Evolutionary conservation across 805 yeast genomes (phyloP), one percentile per base, ranked within the genome.

Genomic region (Hermanozyma aechmeae): DNA sequence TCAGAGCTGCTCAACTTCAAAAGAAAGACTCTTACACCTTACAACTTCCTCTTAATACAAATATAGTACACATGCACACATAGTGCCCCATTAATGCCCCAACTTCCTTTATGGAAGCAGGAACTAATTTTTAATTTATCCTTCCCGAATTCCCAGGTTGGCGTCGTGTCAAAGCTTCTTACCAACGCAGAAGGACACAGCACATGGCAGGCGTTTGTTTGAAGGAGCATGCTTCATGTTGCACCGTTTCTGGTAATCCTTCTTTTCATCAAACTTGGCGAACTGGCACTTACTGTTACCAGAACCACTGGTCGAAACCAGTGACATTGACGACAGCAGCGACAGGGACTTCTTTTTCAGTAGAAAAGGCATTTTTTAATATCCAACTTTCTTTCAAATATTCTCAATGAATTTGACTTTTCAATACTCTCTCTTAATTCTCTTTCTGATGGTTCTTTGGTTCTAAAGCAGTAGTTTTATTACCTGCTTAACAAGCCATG

Each of bases 221-320:
- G 39, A 20, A 8, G 37, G 35, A n/a, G n/a, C n/a, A 21, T 45
- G 39, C 40, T 51, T 58, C 36, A 48, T 25, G 26, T 53, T 49
- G 43, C 67, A 62, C 31, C 69, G 48, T 33, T 54, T 55, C n/a
- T 43, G 53, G 40, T 62, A 62, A 37, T 62, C 69, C 41, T 61
- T 61, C 51, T 62, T 62, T 37, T 62, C 69, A 37, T 62, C 69
- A 42, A 62, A 62, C 36, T 57, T 53, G 25, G 51, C 44, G 37
- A 57, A 58, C 13, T 47, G 20, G n/a, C n/a, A n/a, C n/a, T 23
- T 26, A 7, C 23, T 22, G 25, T 32, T 30, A 23, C 13, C 24
- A 22, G 24, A 6, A 7, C 24, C 24, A 7, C n/a, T 6, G 18
- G 34, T 26, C 8, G 34, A 30, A 14, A 16, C 29, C 11, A 42